Conservation (phyloP, 768 basidiomycete species). For the Pleurotus salmoneostramineus region DNA sequence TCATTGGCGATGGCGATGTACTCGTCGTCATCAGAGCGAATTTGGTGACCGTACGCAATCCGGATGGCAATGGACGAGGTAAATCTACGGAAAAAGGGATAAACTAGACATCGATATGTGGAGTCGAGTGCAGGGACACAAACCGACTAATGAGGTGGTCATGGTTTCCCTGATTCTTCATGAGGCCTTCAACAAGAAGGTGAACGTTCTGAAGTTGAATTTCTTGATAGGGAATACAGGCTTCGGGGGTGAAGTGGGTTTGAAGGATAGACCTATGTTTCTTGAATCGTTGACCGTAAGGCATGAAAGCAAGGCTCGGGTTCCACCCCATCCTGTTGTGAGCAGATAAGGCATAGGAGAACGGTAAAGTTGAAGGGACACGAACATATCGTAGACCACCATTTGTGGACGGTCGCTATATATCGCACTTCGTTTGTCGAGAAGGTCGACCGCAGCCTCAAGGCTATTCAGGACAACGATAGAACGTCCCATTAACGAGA, state of each 20-base stretch:
- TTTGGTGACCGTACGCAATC: slow-evolving; percentile 19
- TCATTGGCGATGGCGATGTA: slow-evolving; percentile 17
- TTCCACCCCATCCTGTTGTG: slow-evolving; percentile 15
- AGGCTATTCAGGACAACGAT: slow-evolving; percentile 2
- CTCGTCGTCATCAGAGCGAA: slow-evolving; percentile 18
- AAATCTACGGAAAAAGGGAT: slow-evolving; percentile 13
- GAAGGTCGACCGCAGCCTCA: neutral
- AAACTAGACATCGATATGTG: neutral
- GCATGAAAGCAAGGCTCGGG: slow-evolving; percentile 15
- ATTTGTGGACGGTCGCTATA: slow-evolving; percentile 2
- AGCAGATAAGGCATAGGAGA: neutral
- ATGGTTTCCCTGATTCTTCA: slow-evolving; percentile 17
- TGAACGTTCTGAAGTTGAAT: slow-evolving; percentile 26
- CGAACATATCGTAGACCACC: neutral
- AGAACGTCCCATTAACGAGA: slow-evolving; percentile 1
- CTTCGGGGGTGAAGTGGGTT: slow-evolving; percentile 15
- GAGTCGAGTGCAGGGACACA: neutral
- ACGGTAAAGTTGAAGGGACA: neutral
- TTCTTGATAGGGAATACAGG: slow-evolving; percentile 19
- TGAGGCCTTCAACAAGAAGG: slow-evolving; percentile 24
- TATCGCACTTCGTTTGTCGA: slow-evolving; percentile 6
- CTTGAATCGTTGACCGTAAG: slow-evolving; percentile 19
- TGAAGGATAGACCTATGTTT: slow-evolving; percentile 17
- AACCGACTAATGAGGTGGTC: slow-evolving; percentile 1
- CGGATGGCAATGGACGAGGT: slow-evolving; percentile 18